Evolutionary conservation across 441 rosid genomes (phyloP).

Genomic region (Pelargonium australe): DNA sequence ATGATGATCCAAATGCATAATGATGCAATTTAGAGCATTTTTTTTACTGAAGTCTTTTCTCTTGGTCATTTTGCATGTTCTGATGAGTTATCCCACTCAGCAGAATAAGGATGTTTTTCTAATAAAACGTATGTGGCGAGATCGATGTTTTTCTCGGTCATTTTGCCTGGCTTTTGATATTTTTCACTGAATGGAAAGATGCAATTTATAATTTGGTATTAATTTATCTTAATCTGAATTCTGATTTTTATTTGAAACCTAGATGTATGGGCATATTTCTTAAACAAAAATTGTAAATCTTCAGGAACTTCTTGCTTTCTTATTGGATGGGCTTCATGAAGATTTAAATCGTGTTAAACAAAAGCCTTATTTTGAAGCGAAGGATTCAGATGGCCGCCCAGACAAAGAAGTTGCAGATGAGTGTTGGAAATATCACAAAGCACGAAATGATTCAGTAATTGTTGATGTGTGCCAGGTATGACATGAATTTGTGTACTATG

Average conservation of each 20-base stretch:
- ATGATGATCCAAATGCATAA: too few relatives aligned
- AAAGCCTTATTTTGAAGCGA: constrained; percentile 64
- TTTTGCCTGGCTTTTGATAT: background rate
- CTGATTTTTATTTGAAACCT: background rate
- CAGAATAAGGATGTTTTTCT: background rate
- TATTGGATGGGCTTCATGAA: constrained; percentile 76
- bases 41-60: background rate
- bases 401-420: constrained; percentile 73
- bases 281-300: constrained; percentile 3
- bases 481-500: constrained; percentile 15
- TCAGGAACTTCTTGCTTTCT: constrained; percentile 68
- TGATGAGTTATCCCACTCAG: background rate
- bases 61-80: background rate
- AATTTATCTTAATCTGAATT: constrained; percentile 18
- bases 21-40: background rate
- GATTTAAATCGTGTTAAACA: constrained; percentile 65
- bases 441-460: constrained; percentile 64
- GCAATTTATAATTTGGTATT: constrained; percentile 13
- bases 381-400: constrained; percentile 56
- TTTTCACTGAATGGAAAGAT: background rate
- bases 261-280: background rate
- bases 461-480: constrained; percentile 61
- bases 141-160: background rate
- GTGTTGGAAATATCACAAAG: constrained; percentile 61
- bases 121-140: background rate